Percentiles rank a stretch among this genome's conserved stretches.
These are phyloP conservation scores for Goffeauzyma gilvescens DNA, from an alignment of 768 basidiomycete species.

Conservation along the genomic window DNA sequence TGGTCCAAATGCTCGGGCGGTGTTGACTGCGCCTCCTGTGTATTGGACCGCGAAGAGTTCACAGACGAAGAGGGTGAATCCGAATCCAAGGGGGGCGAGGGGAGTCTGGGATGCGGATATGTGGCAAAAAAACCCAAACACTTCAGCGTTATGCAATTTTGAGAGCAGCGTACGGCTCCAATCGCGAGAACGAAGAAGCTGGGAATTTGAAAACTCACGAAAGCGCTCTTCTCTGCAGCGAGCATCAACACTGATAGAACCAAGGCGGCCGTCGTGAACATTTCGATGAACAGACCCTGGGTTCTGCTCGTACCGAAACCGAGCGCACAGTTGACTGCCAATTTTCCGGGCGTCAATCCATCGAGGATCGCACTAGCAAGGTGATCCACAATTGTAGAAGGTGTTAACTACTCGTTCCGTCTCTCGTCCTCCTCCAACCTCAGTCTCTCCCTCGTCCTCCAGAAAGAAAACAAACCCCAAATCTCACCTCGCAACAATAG, in stretches of 20 bases:
- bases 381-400: neutral
- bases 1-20: constrained; percentile 28
- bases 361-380: constrained; percentile 18
- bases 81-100: constrained; percentile 24
- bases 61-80: constrained; percentile 21
- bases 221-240: constrained; percentile 22
- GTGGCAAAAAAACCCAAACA: no score
- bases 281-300: constrained; percentile 29
- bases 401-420: neutral
- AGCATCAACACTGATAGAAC: constrained; percentile 26
- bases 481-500: constrained; percentile 7
- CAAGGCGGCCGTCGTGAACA: constrained; percentile 26
- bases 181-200: no score
- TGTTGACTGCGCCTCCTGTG: constrained; percentile 30
- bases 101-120: no score
- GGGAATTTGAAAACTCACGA: no score
- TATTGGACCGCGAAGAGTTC: constrained; percentile 25
- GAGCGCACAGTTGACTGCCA: constrained; percentile 15
- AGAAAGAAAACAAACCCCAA: no score
- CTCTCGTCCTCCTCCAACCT: neutral
- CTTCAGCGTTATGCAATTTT: no score
- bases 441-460: neutral
- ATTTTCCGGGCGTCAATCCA: constrained; percentile 21
- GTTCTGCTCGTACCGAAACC: constrained; percentile 17
- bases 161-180: no score